These are phyloP conservation scores for Anisodus acutangulus DNA, from an alignment of 257 asterid genomes.

Conservation along the genomic window DNA sequence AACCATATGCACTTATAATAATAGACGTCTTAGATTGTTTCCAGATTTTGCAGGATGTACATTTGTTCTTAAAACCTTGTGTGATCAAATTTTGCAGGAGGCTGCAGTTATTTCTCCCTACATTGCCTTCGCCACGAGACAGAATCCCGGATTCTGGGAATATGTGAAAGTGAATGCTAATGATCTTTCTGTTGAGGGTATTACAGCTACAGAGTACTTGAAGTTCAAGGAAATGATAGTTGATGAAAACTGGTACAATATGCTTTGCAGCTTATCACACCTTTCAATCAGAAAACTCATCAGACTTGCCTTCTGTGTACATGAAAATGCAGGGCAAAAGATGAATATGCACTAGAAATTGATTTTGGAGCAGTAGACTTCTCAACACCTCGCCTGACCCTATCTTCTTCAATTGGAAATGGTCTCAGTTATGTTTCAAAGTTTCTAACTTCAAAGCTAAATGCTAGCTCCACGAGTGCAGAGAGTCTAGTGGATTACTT, in stretches of 20 bases:
- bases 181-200: conserved; percentile 84
- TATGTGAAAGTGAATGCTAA: conserved; percentile 72
- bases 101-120: conserved; percentile 89
- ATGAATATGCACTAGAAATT: conserved; percentile 78
- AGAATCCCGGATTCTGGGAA: conserved; percentile 95
- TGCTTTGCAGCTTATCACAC: not conserved
- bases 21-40: not conserved
- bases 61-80: not conserved
- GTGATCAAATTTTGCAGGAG: conserved; percentile 52
- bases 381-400: conserved; percentile 63
- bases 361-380: conserved; percentile 88
- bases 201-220: conserved; percentile 75
- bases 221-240: conserved; percentile 75
- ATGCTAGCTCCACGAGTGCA: conserved; percentile 45
- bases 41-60: not conserved
- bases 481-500: conserved; percentile 78
- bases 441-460: conserved; percentile 71
- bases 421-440: conserved; percentile 70
- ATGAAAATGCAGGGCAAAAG: conserved; percentile 74
- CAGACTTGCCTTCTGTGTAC: not conserved
- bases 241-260: conserved; percentile 69
- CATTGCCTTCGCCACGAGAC: conserved; percentile 84
- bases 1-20: not conserved
- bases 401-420: conserved; percentile 84
- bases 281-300: not conserved